Evolutionary conservation across 1,284 basidiomycete genomes (phyloP), one percentile per base, ranked within the genome.

Genomic region (Cutaneotrichosporon cavernicola): DNA sequence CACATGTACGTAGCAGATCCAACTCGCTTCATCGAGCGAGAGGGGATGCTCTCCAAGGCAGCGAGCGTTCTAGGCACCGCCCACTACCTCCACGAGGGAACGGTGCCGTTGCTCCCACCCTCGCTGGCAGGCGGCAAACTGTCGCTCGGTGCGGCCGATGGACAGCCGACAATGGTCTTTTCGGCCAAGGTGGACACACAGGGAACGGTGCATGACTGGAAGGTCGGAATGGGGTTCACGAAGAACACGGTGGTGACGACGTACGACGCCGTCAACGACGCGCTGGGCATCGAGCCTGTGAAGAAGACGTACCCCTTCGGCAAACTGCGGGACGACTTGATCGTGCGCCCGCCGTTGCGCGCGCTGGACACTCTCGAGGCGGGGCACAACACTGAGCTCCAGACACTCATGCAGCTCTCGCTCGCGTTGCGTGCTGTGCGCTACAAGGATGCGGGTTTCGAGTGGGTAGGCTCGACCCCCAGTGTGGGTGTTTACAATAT

Each of bases 1-100:
- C 96, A 98, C 72, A 83, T 90, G 21, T 96, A 99, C 75, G 85
- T 99, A 61, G 96, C 97, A 9, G 96, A 99, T 76, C 95, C 96
- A 0, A 95, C 92, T 0, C 83, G 89, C 2, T 74, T 89, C 63
- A 82, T 99, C n/a, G 87, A 87, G 18, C 89, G 88, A 0, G 84
- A 83, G 0, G 88, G 93, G 74, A 69, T 81, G 2, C 74, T 91
- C 1, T 83, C 88, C 0, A 78, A 83, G 36, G 73, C 81, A 4
- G 92, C 92, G 0, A 81, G 84, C 11, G 77, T 81, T 46, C 81
- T 82, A 61, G 81, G 80, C 1, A 78, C 84, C 56, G 85, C 88
- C 0, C 73, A 81, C 1, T 96, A 92, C 77, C 84, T 90, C 56
- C 81, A 85, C 0, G 86, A 92, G 64, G 82, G 84, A 16, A 85